Conservation (phyloP, 257 asterid genomes). For the Solanum corneliomulleri region DNA sequence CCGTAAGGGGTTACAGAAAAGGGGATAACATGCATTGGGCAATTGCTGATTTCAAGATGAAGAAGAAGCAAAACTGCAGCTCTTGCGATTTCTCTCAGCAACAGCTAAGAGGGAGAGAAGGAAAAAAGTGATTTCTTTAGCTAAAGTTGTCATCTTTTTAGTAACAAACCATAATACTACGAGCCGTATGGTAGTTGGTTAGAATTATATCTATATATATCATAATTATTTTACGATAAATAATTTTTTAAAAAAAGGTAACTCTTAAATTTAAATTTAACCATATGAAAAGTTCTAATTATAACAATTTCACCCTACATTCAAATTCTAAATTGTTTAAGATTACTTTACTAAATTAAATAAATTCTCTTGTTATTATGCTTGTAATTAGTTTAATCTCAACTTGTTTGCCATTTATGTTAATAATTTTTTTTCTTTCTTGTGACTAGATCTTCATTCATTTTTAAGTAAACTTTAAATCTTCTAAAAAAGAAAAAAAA, state of each 20-base stretch:
- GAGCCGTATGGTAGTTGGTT: no score
- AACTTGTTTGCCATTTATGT: background rate
- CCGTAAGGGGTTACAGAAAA: background rate
- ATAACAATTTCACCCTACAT: background rate
- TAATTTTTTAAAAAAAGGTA: background rate
- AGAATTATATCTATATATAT: no score
- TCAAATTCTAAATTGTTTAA: background rate
- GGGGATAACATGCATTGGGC: background rate
- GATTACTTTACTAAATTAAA: background rate
- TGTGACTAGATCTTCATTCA: background rate
- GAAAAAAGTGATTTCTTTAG: background rate
- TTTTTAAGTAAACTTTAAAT: background rate
- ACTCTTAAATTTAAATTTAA: background rate
- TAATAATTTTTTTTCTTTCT: background rate
- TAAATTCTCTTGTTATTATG: background rate
- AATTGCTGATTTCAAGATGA: background rate
- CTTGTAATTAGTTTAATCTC: background rate
- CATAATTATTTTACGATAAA: no score
- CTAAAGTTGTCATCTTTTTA: background rate
- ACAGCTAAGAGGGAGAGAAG: background rate
- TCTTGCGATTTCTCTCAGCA: background rate
- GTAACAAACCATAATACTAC: background rate
- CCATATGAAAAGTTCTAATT: background rate
- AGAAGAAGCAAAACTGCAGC: background rate
- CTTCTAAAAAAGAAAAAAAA: background rate